Percentiles rank a stretch among this genome's conserved stretches.
phyloP scores from a whole-genome alignment of 106 monocot species.

The Apostasia ramifera region DNA sequence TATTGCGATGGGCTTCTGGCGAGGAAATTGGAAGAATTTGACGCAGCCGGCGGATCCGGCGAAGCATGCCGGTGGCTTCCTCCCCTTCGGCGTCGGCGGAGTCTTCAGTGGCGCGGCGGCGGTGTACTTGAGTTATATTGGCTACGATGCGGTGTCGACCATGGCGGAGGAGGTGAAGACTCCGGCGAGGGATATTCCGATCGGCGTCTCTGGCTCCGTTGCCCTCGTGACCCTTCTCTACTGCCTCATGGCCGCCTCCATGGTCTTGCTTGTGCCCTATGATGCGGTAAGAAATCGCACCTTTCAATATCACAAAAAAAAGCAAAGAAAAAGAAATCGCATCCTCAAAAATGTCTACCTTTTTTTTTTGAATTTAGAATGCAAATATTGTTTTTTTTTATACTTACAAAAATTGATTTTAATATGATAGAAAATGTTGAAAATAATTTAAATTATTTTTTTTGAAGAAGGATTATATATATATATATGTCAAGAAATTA shows the following conservation, averaged over 20 bases:
- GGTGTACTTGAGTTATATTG: slow-evolving; percentile 94
- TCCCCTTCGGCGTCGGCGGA: slow-evolving; percentile 60
- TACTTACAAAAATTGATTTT: too few species aligned
- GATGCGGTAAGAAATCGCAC: slow-evolving; percentile 40
- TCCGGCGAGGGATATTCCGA: slow-evolving; percentile 76
- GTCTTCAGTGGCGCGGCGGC: slow-evolving; percentile 76
- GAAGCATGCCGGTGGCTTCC: slow-evolving; percentile 52
- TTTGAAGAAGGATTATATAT: too few species aligned
- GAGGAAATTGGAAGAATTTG: slow-evolving; percentile 53
- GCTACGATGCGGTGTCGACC: slow-evolving; percentile 99
- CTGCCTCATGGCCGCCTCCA: slow-evolving; percentile 88
- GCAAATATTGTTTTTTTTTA: too few species aligned
- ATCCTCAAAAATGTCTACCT: too few species aligned
- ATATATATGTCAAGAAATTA: too few species aligned
- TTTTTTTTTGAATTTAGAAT: not conserved
- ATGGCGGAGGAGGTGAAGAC: slow-evolving; percentile 92
- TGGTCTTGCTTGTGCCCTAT: slow-evolving; percentile 91
- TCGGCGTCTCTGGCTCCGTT: slow-evolving; percentile 88
- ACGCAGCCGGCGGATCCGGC: slow-evolving; percentile 42
- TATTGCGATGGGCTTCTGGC: slow-evolving; percentile 66
- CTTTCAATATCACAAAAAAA: too few species aligned
- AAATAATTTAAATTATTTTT: too few species aligned
- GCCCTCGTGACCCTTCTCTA: slow-evolving; percentile 73
- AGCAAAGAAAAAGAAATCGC: too few species aligned
- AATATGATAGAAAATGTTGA: too few species aligned